Percentiles rank a stretch among this genome's conserved stretches.
phyloP scores from a whole-genome alignment of 805 yeast genomes.

The Scheffersomyces amazonensis region DNA sequence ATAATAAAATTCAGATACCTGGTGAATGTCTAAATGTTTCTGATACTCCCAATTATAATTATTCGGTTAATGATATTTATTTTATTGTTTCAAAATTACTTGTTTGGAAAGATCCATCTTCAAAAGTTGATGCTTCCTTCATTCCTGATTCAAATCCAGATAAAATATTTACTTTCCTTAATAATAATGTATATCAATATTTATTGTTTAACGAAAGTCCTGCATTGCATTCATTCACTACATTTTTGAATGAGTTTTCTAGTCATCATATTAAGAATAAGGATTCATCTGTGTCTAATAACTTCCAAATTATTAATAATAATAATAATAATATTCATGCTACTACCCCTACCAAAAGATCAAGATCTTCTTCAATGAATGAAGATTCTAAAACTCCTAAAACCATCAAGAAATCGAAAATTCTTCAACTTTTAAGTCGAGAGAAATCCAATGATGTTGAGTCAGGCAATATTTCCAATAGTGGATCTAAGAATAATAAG shows the following conservation, averaged over 20 bases:
- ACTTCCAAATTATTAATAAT: too few relatives aligned
- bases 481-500: too few relatives aligned
- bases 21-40: background rate
- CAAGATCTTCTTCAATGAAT: background rate
- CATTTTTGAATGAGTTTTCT: background rate
- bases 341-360: background rate
- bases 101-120: background rate
- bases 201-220: slow-evolving; percentile 1
- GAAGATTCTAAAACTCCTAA: background rate
- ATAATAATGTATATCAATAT: slow-evolving; percentile 1
- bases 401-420: background rate
- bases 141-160: background rate
- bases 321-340: too few relatives aligned
- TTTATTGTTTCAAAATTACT: slow-evolving; percentile 1
- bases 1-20: background rate
- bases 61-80: slow-evolving; percentile 6
- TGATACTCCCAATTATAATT: slow-evolving; percentile 3
- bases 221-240: background rate
- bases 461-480: too few relatives aligned
- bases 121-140: background rate
- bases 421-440: background rate
- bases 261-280: background rate
- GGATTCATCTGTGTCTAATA: background rate
- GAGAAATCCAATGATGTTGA: too few relatives aligned
- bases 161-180: slow-evolving; percentile 1